A percentile compares a stretch with the other conserved stretches of the same genome.
phyloP scores from a whole-genome alignment of 2,329 filamentous ascomycete genomes.

The Xylariaceae sp. region DNA sequence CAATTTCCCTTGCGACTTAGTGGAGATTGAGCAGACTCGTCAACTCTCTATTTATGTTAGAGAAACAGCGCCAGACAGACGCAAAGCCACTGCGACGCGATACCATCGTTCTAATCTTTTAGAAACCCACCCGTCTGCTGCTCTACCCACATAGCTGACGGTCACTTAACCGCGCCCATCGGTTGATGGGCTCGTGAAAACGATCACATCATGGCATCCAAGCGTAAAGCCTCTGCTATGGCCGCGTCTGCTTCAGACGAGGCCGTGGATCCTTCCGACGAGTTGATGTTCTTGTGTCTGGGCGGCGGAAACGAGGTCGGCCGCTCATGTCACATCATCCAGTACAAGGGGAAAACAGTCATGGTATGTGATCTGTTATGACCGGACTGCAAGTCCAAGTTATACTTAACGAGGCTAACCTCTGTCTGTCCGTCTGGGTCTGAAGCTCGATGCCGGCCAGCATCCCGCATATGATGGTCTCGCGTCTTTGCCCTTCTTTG shows the following conservation, averaged over 20 bases:
- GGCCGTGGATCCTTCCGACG: conserved; percentile 85
- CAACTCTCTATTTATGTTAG: neutral
- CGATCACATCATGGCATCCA: conserved; percentile 69
- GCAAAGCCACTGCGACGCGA: neutral
- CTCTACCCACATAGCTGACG: neutral
- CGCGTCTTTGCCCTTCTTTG: conserved; percentile 90
- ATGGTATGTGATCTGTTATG: conserved; percentile 61
- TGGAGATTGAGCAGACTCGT: neutral
- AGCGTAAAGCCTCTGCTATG: conserved; percentile 80
- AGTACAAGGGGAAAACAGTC: conserved; percentile 98
- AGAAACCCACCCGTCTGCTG: neutral
- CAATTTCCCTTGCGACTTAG: neutral
- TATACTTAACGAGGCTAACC: conserved; percentile 14
- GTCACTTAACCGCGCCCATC: neutral
- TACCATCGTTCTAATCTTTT: neutral
- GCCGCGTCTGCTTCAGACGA: conserved; percentile 64
- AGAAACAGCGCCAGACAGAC: neutral
- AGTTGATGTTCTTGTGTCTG: conserved; percentile 88
- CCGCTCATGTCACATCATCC: conserved; percentile 92
- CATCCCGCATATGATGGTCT: conserved; percentile 95
- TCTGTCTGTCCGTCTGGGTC: conserved; percentile 3
- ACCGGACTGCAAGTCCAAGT: conserved; percentile 1
- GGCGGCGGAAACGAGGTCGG: conserved; percentile 97
- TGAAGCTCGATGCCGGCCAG: conserved; percentile 89
- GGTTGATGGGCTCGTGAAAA: conserved; percentile 9